Evolutionary conservation across 1,139 yeast genomes (phyloP).

Genomic region (Magnusiomyces suaveolens): DNA sequence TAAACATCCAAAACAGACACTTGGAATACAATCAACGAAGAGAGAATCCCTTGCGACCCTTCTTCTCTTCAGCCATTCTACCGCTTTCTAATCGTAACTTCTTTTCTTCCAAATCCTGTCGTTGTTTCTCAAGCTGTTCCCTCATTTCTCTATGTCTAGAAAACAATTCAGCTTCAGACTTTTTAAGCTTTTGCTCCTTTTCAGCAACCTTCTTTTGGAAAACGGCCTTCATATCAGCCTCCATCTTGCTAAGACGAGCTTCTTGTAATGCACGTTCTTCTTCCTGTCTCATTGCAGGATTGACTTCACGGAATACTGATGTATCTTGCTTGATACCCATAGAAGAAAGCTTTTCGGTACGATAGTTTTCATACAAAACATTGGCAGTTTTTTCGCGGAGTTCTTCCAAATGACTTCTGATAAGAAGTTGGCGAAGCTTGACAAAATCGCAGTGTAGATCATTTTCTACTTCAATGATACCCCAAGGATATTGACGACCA

Average conservation of each 20-base stretch:
- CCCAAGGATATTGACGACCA: constrained; percentile 98
- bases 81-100: constrained; percentile 73
- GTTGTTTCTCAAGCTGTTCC: constrained; percentile 81
- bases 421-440: constrained; percentile 76
- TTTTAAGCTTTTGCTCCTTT: constrained; percentile 94
- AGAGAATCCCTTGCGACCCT: constrained; percentile 46
- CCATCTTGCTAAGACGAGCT: constrained; percentile 88
- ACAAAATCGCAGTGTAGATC: constrained; percentile 91
- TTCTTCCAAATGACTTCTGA: constrained; percentile 89
- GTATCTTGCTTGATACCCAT: constrained; percentile 93
- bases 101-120: constrained; percentile 82
- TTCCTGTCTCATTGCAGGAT: constrained; percentile 85
- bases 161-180: constrained; percentile 93
- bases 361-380: constrained; percentile 74
- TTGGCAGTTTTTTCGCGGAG: constrained; percentile 79
- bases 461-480: constrained; percentile 90
- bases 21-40: no score
- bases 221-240: constrained; percentile 91
- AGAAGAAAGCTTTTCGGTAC: constrained; percentile 67
- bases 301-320: constrained; percentile 84
- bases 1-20: no score
- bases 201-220: constrained; percentile 95
- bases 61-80: constrained; percentile 48
- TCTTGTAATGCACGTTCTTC: constrained; percentile 91
- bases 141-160: constrained; percentile 96